Evolutionary conservation across 208 protist species (phyloP).

Genomic region (Leishmania braziliensis): DNA sequence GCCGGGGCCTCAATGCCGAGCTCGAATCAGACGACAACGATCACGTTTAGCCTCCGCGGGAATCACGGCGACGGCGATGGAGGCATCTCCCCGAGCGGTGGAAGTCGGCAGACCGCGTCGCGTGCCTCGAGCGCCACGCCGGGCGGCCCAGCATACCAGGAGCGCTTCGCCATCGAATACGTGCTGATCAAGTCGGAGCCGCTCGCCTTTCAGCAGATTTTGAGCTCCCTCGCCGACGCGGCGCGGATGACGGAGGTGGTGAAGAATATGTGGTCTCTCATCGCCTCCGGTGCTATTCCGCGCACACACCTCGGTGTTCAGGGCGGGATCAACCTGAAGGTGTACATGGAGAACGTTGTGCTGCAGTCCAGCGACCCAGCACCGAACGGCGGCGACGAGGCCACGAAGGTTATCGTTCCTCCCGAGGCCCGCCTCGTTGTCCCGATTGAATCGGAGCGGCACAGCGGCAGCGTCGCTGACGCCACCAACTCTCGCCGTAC

Average conservation of each 20-base stretch:
- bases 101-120: neutral
- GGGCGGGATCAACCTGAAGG: constrained; percentile 47
- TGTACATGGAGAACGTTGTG: constrained; percentile 56
- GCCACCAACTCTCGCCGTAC: neutral
- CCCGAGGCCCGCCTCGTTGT: constrained; percentile 20
- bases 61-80: constrained; percentile 21
- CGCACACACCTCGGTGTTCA: constrained; percentile 35
- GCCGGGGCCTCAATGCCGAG: constrained; percentile 23
- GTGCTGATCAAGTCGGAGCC: constrained; percentile 42
- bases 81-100: neutral
- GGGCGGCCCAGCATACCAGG: constrained; percentile 35
- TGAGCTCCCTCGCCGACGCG: constrained; percentile 21
- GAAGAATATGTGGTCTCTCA: constrained; percentile 59
- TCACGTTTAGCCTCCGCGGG: constrained; percentile 47
- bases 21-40: constrained; percentile 13
- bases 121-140: constrained; percentile 18
- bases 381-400: constrained; percentile 11
- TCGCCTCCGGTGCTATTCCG: constrained; percentile 41
- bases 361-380: constrained; percentile 27
- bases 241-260: constrained; percentile 44
- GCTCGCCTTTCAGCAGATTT: constrained; percentile 50
- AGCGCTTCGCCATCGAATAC: constrained; percentile 75
- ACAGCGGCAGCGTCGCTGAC: neutral
- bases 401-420: constrained; percentile 35
- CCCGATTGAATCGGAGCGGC: neutral